Percentiles rank a stretch among this genome's conserved stretches.
Conservation (phyloP, 2,329 filamentous ascomycete species). For the Alternaria burnsii region DNA sequence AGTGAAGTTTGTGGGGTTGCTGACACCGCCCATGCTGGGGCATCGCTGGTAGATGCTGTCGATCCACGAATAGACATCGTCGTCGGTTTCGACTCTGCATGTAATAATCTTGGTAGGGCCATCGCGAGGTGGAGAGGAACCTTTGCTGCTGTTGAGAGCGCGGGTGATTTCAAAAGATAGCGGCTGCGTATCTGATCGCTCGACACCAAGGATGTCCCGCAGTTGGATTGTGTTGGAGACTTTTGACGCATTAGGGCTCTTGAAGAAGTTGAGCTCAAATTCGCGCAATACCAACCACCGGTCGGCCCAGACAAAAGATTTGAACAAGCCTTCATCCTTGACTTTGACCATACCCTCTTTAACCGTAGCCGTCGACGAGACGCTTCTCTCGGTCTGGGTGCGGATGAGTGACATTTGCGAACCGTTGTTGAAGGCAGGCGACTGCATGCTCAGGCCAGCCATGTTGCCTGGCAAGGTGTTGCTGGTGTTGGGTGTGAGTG, state of each 20-base stretch:
- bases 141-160: conserved; percentile 63
- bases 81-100: conserved; percentile 92
- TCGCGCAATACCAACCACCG: conserved; percentile 92
- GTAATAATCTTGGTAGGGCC: conserved; percentile 83
- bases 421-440: conserved; percentile 58
- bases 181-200: conserved; percentile 87
- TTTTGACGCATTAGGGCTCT: conserved; percentile 82
- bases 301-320: conserved; percentile 84
- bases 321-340: conserved; percentile 91
- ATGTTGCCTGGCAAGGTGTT: conserved; percentile 77
- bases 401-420: conserved; percentile 53
- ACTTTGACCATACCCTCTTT: conserved; percentile 79
- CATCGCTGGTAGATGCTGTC: conserved; percentile 97
- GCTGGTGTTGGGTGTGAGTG: conserved; percentile 75
- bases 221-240: conserved; percentile 85
- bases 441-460: conserved; percentile 77
- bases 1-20: conserved; percentile 97
- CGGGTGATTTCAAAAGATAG: conserved; percentile 95
- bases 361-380: conserved; percentile 50
- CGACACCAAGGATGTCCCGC: conserved; percentile 87
- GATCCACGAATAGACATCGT: conserved; percentile 98
- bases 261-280: conserved; percentile 92
- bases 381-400: conserved; percentile 53
- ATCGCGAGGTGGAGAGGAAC: conserved; percentile 78
- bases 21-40: conserved; percentile 96